Conservation (phyloP, 768 basidiomycete genomes). For the Suillus alpinus region DNA sequence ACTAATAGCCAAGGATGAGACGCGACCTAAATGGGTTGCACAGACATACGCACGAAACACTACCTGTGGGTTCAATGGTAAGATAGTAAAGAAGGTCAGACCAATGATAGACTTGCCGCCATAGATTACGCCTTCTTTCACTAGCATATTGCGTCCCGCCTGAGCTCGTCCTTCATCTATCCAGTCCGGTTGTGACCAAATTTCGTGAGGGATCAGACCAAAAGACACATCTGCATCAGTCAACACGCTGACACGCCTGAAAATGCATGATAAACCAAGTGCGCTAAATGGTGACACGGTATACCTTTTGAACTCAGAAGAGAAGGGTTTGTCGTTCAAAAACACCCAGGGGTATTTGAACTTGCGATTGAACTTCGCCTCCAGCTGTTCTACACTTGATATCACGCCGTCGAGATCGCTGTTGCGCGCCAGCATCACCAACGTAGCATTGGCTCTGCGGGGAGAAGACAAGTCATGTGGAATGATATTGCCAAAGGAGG, state of each 20-base stretch:
- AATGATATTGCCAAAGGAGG: conserved; percentile 2
- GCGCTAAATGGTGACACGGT: conserved; percentile 4
- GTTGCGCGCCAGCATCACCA: conserved; percentile 54
- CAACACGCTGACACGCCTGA: conserved; percentile 33
- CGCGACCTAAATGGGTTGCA: background rate
- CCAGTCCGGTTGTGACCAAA: conserved; percentile 73
- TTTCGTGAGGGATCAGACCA: conserved; percentile 56
- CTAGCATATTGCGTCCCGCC: conserved; percentile 51
- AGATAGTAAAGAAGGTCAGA: background rate
- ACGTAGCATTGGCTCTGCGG: conserved; percentile 52
- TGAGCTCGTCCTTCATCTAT: conserved; percentile 66
- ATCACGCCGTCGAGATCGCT: conserved; percentile 43
- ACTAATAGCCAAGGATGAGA: conserved; percentile 16
- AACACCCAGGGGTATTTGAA: conserved; percentile 63
- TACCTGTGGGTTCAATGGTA: conserved; percentile 28
- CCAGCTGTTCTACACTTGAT: conserved; percentile 51
- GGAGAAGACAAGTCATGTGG: background rate
- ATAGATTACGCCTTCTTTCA: conserved; percentile 43
- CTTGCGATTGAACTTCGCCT: conserved; percentile 56
- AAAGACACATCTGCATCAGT: conserved; percentile 46
- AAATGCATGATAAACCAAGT: conserved; percentile 16
- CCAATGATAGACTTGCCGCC: conserved; percentile 35
- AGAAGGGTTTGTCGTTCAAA: conserved; percentile 59
- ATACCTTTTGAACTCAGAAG: conserved; percentile 49
- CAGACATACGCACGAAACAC: conserved; percentile 38